Evolutionary conservation across 2,329 filamentous ascomycete species (phyloP).

Genomic region (Aspergillus proliferans): DNA sequence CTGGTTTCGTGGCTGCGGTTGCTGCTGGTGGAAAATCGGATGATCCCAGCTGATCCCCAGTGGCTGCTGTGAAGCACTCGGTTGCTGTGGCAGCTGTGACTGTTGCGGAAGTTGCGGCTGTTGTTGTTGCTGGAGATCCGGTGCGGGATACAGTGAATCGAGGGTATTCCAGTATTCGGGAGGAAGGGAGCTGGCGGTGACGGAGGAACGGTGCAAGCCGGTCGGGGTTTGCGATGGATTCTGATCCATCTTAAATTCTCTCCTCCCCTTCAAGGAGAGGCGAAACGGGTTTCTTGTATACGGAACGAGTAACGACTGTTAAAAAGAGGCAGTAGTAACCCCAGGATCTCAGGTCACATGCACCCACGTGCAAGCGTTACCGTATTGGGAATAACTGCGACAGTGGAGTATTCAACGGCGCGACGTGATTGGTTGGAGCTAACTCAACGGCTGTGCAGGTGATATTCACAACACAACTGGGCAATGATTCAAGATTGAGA

Average conservation of each 20-base stretch:
- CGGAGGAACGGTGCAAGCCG: slow-evolving; percentile 22
- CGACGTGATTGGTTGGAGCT: slow-evolving; percentile 3
- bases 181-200: slow-evolving; percentile 20
- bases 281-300: too few relatives aligned
- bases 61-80: slow-evolving; percentile 10
- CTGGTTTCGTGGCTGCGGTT: slow-evolving; percentile 16
- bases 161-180: slow-evolving; percentile 35
- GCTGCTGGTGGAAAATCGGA: slow-evolving; percentile 27
- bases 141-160: slow-evolving; percentile 24
- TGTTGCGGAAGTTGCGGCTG: slow-evolving; percentile 14
- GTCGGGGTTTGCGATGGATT: slow-evolving; percentile 23
- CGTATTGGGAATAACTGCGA: slow-evolving; percentile 9
- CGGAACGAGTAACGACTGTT: neutral
- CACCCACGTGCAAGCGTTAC: slow-evolving; percentile 13
- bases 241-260: slow-evolving; percentile 28
- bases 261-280: neutral
- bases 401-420: neutral
- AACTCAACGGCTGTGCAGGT: slow-evolving; percentile 7
- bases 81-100: slow-evolving; percentile 13
- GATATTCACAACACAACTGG: neutral
- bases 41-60: slow-evolving; percentile 34
- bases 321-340: neutral
- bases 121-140: slow-evolving; percentile 20
- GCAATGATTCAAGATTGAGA: neutral
- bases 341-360: slow-evolving; percentile 12